These are phyloP conservation scores for Asterella californica DNA, from an alignment of 225 moss, liverwort and hornwort genomes.

Conservation along the genomic window DNA sequence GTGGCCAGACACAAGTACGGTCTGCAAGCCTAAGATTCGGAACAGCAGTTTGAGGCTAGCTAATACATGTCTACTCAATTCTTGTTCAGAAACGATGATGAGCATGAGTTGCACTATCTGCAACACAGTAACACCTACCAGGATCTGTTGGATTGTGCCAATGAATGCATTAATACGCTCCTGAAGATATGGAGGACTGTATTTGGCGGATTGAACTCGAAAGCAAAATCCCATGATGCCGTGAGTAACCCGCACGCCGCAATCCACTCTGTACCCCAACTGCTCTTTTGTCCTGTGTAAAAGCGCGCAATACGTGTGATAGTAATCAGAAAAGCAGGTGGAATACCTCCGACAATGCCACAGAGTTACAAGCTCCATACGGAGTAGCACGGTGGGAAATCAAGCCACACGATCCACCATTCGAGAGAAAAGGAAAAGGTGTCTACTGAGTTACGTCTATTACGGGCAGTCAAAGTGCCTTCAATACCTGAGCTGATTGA, in stretches of 20 bases:
- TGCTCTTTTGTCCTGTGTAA: slow-evolving; percentile 76
- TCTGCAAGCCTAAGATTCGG: too few relatives aligned
- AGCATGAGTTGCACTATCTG: neutral
- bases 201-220: slow-evolving; percentile 75
- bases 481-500: slow-evolving; percentile 82
- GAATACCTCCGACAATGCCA: neutral
- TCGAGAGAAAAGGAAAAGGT: too few relatives aligned
- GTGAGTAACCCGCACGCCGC: slow-evolving; percentile 47
- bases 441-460: neutral
- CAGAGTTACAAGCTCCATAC: neutral
- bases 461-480: neutral
- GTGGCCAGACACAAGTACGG: too few relatives aligned
- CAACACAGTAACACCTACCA: slow-evolving; percentile 29
- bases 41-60: too few relatives aligned
- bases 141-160: slow-evolving; percentile 49
- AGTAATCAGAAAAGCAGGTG: neutral
- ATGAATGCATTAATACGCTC: slow-evolving; percentile 63
- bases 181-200: slow-evolving; percentile 60
- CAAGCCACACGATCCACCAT: neutral
- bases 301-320: neutral
- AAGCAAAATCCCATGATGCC: slow-evolving; percentile 69
- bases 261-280: slow-evolving; percentile 76
- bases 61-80: too few relatives aligned
- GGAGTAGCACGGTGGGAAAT: neutral
- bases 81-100: neutral